Base-by-base conservation (phyloP, 352 stramenopile species). In the Phytophthora fragariaefolia region DNA sequence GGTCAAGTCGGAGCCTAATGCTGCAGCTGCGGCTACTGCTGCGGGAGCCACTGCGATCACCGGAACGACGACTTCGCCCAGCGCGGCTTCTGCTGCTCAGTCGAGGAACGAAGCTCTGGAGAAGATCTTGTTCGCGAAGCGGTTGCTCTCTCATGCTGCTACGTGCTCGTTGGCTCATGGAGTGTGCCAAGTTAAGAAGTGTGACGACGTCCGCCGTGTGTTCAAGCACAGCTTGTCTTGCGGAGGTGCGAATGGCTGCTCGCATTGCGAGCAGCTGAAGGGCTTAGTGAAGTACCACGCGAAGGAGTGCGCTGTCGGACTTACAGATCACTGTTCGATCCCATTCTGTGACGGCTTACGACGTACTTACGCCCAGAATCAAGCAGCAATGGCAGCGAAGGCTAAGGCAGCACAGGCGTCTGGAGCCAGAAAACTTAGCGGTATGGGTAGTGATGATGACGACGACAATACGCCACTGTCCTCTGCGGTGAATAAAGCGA, bases 221-320 rank as follows among this genome's bases (percentile, higher is more conserved):
- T 95, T 96, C 63, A 93, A 95, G 61, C 88, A 96, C 70, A 96
- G 85, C 27, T 72, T 81, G 20, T 92, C 85, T 2, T 96, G 88
- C 55, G 79, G 79, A 42, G 83, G 81, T 1, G 79, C 80, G 9
- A 82, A 86, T 23, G 79, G 80, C 23, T 95, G 88, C 56, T 85
- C 77, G 22, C 85, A 94, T 58, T 96, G 88, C 28, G 83, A 92
- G 27, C 88, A 96, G 58, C 50, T 96, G 15, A 90, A 91, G 63
- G 87, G 83, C 8, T 68, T 96, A 5, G 88, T 95, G 8, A 93
- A 96, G 36, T 93, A 94, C 42, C 86, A 96, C 54, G 86, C 83
- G 0, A 91, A 92, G 49, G 88, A 95, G 56, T 96, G 88, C 24
- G 36, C 64, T 2, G 73, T 90, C n/a, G 66, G 76, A 1, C 62